Evolutionary conservation across 2,329 filamentous ascomycete species (phyloP).

Genomic region (Alternaria postmessia): DNA sequence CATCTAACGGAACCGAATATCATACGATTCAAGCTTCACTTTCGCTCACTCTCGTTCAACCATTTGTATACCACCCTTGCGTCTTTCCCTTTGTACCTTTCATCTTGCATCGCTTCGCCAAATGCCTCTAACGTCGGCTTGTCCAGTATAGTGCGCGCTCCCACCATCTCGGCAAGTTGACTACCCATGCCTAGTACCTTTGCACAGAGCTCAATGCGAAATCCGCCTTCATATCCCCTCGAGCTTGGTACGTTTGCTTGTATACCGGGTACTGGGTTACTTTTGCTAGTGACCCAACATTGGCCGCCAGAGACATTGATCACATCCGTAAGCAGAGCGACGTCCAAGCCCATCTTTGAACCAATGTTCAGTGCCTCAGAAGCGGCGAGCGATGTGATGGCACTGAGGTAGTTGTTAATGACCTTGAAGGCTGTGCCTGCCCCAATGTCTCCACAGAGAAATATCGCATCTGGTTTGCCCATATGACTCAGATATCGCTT

Average conservation of each 20-base stretch:
- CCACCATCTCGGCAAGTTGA: slow-evolving; percentile 46
- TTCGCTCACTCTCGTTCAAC: slow-evolving; percentile 43
- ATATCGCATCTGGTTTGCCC: slow-evolving; percentile 74
- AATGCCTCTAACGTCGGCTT: slow-evolving; percentile 42
- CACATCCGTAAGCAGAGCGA: slow-evolving; percentile 75
- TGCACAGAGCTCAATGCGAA: slow-evolving; percentile 45
- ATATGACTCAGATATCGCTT: slow-evolving; percentile 76
- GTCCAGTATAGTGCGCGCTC: slow-evolving; percentile 43
- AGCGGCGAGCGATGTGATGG: slow-evolving; percentile 83
- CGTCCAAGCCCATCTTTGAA: slow-evolving; percentile 66
- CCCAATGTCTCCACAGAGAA: slow-evolving; percentile 84
- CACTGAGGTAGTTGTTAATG: slow-evolving; percentile 94
- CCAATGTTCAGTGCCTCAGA: slow-evolving; percentile 71
- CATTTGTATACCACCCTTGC: slow-evolving; percentile 46
- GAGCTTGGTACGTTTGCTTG: slow-evolving; percentile 50
- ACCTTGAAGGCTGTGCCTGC: slow-evolving; percentile 88
- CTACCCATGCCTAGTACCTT: slow-evolving; percentile 49
- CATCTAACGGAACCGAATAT: too few species aligned
- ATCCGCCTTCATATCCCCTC: slow-evolving; percentile 51
- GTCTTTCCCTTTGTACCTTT: slow-evolving; percentile 43
- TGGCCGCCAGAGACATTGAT: slow-evolving; percentile 89
- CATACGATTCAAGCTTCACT: slow-evolving; percentile 2
- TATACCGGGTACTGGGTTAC: slow-evolving; percentile 79
- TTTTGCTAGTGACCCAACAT: slow-evolving; percentile 93
- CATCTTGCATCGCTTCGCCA: slow-evolving; percentile 38